Conservation (phyloP, 2,329 filamentous ascomycete genomes). For the Periconia sp. region DNA sequence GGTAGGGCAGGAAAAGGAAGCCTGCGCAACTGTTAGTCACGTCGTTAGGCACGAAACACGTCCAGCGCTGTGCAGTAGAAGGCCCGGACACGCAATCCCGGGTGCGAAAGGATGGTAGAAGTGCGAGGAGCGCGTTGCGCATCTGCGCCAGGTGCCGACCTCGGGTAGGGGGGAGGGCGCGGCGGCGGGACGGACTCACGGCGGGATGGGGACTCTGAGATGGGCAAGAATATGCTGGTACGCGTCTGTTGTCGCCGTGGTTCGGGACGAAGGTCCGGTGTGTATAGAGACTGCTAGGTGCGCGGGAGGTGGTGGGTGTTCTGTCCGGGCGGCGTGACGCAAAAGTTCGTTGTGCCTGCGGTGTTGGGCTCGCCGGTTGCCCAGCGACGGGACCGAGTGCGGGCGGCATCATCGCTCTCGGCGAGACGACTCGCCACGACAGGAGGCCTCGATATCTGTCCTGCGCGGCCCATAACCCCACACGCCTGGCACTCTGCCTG, state of each 20-base stretch:
- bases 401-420: conserved; percentile 9
- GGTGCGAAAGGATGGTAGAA: background rate
- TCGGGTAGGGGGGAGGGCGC: background rate
- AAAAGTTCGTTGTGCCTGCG: conserved; percentile 13
- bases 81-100: too few species aligned
- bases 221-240: background rate
- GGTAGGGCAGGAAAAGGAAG: conserved; percentile 5
- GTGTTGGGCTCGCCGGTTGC: conserved; percentile 13
- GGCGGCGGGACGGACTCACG: background rate
- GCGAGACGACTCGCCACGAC: background rate
- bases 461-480: background rate
- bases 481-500: background rate
- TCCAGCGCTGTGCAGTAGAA: too few species aligned
- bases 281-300: background rate
- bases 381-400: conserved; percentile 7
- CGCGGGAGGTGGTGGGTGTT: conserved; percentile 2
- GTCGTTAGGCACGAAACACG: too few species aligned
- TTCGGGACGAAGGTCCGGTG: background rate
- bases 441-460: background rate
- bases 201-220: background rate
- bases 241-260: background rate
- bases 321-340: conserved; percentile 1
- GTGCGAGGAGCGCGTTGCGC: background rate
- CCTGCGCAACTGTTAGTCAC: too few species aligned
- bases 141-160: background rate